Conservation (phyloP, 202 grass and related monocot genomes). For the Hordeum pubiflorum region DNA sequence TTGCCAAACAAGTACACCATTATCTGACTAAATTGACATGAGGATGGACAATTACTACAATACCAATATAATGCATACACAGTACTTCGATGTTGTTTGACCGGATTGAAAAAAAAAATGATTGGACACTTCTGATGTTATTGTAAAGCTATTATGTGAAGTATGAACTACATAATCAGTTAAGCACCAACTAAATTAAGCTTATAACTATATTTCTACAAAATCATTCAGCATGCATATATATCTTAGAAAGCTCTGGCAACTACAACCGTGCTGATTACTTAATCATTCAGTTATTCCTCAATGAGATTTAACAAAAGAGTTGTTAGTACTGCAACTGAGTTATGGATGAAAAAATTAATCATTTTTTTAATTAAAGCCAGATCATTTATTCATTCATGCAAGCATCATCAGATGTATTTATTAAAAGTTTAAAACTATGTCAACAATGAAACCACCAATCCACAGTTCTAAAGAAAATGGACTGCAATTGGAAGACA, state of each 20-base stretch:
- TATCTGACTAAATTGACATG: constrained; percentile 12
- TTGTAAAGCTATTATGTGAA: not conserved
- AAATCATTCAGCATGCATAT: not conserved
- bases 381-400: not conserved
- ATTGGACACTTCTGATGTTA: not conserved
- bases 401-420: not conserved
- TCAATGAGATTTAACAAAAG: constrained; percentile 5
- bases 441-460: not conserved
- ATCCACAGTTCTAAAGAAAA: not conserved
- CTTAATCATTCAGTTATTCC: not conserved
- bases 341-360: not conserved
- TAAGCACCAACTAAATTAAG: not conserved
- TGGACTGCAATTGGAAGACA: not conserved
- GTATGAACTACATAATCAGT: not conserved
- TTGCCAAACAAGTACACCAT: constrained; percentile 24
- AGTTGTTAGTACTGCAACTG: not conserved
- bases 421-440: not conserved
- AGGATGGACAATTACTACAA: not conserved
- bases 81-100: not conserved
- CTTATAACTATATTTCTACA: not conserved
- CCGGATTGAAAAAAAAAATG: not conserved
- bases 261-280: not conserved
- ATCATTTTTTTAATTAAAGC: not conserved
- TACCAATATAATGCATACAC: not conserved
- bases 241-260: not conserved